Evolutionary conservation across 345 rosid species (phyloP).

Genomic region (Excoecaria agallocha): DNA sequence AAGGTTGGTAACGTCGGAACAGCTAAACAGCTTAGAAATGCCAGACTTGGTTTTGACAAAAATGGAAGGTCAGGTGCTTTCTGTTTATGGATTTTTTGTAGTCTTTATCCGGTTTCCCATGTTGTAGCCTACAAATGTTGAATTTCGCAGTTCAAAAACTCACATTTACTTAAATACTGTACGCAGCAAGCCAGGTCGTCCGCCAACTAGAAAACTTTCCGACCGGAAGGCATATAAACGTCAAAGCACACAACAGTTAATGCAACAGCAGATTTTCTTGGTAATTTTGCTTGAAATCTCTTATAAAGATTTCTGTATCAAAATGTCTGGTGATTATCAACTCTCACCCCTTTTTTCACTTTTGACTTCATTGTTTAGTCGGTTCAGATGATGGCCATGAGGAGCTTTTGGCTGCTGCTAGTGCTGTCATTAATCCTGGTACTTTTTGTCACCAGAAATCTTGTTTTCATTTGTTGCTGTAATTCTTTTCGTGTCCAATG

Average conservation of each 20-base stretch:
- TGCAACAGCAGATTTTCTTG: conserved; percentile 68
- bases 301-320: not conserved
- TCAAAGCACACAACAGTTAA: conserved; percentile 53
- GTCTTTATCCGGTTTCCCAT: not conserved
- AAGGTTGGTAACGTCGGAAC: conserved; percentile 71
- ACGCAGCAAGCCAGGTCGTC: conserved; percentile 88
- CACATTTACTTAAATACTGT: conserved; percentile 31
- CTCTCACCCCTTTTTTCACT: conserved; percentile 22
- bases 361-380: conserved; percentile 43
- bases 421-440: conserved; percentile 70
- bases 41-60: conserved; percentile 67
- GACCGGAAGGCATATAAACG: conserved; percentile 83
- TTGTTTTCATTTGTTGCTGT: conserved; percentile 10
- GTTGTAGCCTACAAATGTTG: conserved; percentile 7
- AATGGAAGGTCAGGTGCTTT: conserved; percentile 61
- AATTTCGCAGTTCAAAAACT: conserved; percentile 17
- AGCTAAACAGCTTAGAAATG: conserved; percentile 80
- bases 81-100: conserved; percentile 15
- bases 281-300: conserved; percentile 37
- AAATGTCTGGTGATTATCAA: conserved; percentile 2
- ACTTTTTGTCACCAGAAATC: conserved; percentile 16
- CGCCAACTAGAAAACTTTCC: conserved; percentile 83
- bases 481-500: conserved; percentile 20
- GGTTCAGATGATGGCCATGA: conserved; percentile 81
- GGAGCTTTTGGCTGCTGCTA: conserved; percentile 82